A percentile compares a stretch with the other conserved stretches of the same genome.
phyloP scores from a whole-genome alignment of 2,329 filamentous ascomycete genomes.

The Thelonectria olida region DNA sequence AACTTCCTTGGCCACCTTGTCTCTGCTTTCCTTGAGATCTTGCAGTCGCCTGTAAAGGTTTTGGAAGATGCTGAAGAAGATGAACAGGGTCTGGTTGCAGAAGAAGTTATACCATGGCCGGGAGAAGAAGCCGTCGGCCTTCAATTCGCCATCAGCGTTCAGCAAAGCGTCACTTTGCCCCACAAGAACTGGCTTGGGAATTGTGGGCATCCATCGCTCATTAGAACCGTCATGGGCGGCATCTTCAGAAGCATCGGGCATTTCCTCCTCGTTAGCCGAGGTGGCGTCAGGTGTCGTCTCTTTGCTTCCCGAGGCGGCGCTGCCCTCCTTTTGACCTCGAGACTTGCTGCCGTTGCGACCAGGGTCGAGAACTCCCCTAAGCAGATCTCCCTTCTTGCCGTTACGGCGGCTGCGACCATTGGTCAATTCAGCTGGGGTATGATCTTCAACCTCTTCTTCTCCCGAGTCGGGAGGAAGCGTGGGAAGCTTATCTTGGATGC shows the following conservation, averaged over 20 bases:
- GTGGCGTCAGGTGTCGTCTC: constrained; percentile 87
- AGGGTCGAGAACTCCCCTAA: constrained; percentile 86
- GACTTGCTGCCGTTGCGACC: constrained; percentile 75
- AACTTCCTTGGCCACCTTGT: constrained; percentile 78
- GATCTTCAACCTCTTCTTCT: constrained; percentile 81
- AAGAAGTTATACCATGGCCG: constrained; percentile 90
- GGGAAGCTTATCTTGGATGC: constrained; percentile 71
- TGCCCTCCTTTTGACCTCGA: constrained; percentile 81
- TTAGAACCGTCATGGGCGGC: constrained; percentile 68
- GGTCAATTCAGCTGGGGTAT: constrained; percentile 74
- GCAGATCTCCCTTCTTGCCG: constrained; percentile 81
- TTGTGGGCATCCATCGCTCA: constrained; percentile 71
- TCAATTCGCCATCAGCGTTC: constrained; percentile 71
- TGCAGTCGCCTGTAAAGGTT: constrained; percentile 87
- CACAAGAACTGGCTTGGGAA: constrained; percentile 65
- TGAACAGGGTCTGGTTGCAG: constrained; percentile 89
- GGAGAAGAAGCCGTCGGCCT: constrained; percentile 81
- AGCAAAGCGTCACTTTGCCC: constrained; percentile 61
- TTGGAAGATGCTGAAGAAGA: constrained; percentile 94
- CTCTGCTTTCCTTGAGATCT: constrained; percentile 83
- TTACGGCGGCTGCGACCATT: constrained; percentile 75
- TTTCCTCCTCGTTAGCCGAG: constrained; percentile 82
- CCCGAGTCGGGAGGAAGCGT: constrained; percentile 76
- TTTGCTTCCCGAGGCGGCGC: constrained; percentile 80
- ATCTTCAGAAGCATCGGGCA: constrained; percentile 69